Evolutionary conservation across 768 basidiomycete genomes (phyloP).

Genomic region (Leccinellum rugosiceps): DNA sequence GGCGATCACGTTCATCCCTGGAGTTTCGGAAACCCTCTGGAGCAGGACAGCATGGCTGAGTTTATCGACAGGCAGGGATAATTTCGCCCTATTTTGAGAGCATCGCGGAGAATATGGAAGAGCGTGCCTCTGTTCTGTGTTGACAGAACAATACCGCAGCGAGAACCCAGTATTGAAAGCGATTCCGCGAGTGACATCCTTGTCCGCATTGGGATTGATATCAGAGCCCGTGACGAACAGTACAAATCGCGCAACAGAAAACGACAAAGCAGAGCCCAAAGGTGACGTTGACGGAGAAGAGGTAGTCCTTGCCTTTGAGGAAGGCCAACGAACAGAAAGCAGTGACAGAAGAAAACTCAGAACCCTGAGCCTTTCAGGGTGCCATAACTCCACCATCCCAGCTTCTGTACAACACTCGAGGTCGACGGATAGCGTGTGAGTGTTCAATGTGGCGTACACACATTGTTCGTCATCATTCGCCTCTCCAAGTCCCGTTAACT

Average conservation of each 20-base stretch:
- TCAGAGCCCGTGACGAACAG: conserved; percentile 76
- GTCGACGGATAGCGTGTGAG: conserved; percentile 42
- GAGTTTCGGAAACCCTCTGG: conserved; percentile 33
- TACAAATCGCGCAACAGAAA: conserved; percentile 60
- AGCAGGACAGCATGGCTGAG: conserved; percentile 43
- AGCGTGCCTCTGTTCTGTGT: conserved; percentile 13
- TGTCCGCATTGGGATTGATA: conserved; percentile 67
- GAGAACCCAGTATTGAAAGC: conserved; percentile 54
- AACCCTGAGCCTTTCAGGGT: conserved; percentile 51
- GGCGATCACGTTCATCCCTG: conserved; percentile 39
- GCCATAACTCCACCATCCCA: conserved; percentile 66
- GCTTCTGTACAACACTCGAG: conserved; percentile 52
- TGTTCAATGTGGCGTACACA: conserved; percentile 39
- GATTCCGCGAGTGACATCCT: conserved; percentile 67
- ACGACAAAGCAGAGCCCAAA: conserved; percentile 50
- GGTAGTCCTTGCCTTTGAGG: conserved; percentile 8
- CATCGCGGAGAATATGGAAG: conserved; percentile 27
- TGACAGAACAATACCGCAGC: conserved; percentile 53
- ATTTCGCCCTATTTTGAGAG: conserved; percentile 47
- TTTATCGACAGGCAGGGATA: conserved; percentile 53
- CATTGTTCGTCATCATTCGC: conserved; percentile 45
- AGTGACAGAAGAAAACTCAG: conserved; percentile 49
- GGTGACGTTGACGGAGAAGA: conserved; percentile 41
- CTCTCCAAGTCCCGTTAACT: conserved; percentile 46
- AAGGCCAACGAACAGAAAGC: conserved; percentile 24